Evolutionary conservation across 1,284 basidiomycete species (phyloP).

Genomic region (Ganoderma multipileum): DNA sequence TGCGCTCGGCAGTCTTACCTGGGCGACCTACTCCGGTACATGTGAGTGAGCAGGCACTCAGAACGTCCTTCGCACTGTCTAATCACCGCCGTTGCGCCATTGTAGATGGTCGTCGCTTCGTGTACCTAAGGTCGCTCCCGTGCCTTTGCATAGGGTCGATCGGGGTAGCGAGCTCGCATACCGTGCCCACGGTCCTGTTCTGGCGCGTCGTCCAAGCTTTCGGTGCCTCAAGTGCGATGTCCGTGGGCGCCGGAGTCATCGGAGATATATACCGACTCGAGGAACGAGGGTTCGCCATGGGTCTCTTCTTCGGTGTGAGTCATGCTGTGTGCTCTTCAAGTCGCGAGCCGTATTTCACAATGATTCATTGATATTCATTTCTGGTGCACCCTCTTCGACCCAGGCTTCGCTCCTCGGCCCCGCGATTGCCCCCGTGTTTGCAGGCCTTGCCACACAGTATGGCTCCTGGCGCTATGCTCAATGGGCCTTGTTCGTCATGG

Average conservation of each 20-base stretch:
- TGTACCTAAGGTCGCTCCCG: conserved; percentile 68
- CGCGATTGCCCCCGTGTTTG: conserved; percentile 43
- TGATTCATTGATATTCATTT: background rate
- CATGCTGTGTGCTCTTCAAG: background rate
- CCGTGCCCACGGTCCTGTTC: conserved; percentile 58
- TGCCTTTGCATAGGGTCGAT: conserved; percentile 65
- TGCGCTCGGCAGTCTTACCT: conserved; percentile 53
- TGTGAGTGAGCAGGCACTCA: conserved; percentile 45
- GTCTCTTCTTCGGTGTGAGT: conserved; percentile 52
- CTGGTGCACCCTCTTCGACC: background rate
- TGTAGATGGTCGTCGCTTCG: conserved; percentile 66
- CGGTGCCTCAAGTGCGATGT: conserved; percentile 53
- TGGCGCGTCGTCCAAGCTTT: conserved; percentile 71
- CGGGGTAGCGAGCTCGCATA: conserved; percentile 59
- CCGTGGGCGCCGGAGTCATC: conserved; percentile 56
- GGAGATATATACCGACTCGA: conserved; percentile 57
- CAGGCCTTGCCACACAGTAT: conserved; percentile 58
- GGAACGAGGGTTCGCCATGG: conserved; percentile 55
- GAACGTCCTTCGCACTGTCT: background rate
- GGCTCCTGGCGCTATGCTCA: conserved; percentile 78
- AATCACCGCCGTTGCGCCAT: background rate
- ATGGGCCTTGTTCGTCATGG: conserved; percentile 51
- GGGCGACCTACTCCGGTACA: conserved; percentile 58
- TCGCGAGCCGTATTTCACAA: background rate
- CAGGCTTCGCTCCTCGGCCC: conserved; percentile 44